Base-by-base conservation (phyloP, 164 flowering plant genomes). In the Berberis vulgaris region DNA sequence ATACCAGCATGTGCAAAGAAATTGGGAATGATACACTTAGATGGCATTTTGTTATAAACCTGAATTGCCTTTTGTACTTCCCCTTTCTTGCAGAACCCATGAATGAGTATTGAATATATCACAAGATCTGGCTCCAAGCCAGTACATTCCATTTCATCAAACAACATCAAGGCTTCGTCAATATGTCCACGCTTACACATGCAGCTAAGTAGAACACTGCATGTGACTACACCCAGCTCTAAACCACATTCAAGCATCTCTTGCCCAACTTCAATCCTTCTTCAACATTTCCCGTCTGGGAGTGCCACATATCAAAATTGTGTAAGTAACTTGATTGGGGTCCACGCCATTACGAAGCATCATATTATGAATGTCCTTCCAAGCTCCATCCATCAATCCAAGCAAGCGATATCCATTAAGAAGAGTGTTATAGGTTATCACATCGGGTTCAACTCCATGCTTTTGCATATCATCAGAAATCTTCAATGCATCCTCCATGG, bases 1-100 rank as follows among this genome's bases (percentile, higher is more conserved):
- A 84, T 78, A 53, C 80, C 73, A 44, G 81, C 65, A 43, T 78
- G 78, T 2, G 77, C 64, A 66, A 69, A 69, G 57, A 76, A 70
- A 70, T 79, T 77, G 49, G 86, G 85, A 54, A 67, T 63, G 8
- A 81, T 76, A 65, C 78, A 61, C 58, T 74, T 75, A 2, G 73
- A 68, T 62, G 74, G 62, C 90, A 86, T 86, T 57, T 79, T 83
- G 41, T 54, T 54, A 57, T 69, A 84, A 26, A 86, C 54, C 40
- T 75, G 66, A 62, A 76, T 66, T 56, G 90, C 91, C 61, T 45
- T 69, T 12, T 73, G 75, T 41, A 84, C 68, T 63, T 83, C 71
- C 43, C 90, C 92, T 64, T 73, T 72, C 75, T 77, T 79, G 78
- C 88, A 85, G n/a, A 80, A 82, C 3, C 86, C 87, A 75, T 76